Evolutionary conservation across 2,329 filamentous ascomycete species (phyloP), one percentile per base, ranked within the genome.

Genomic region (Alternaria metachromatica): DNA sequence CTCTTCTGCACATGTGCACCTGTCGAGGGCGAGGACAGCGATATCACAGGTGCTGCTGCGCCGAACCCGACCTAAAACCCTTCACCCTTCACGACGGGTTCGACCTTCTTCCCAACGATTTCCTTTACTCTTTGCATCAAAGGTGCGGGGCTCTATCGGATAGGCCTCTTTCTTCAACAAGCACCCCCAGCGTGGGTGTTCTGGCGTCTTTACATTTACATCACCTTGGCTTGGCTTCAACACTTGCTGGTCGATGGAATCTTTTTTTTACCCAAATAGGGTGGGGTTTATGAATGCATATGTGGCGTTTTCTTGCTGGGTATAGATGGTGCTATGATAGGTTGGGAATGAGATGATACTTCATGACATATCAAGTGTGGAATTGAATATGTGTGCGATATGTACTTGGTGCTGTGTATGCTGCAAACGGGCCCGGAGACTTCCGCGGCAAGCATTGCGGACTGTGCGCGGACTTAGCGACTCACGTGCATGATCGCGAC

Each of bases 1-100:
- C 88, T 97, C 65, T 97, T 97, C 87, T 97, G 94, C 85, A 96
- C 93, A 10, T 97, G 94, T 80, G 91, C 92, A 43, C 93, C 94
- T 0, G 92, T 97, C 8, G 92, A 93, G 55, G 51, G 51, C 11
- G 72, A 73, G 46, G 71, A 67, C 1, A 64, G 64, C 11, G 72
- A 74, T 50, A 75, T 80, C 28, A 80, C 78, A 0, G 78, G 77
- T 48, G 73, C 69, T 8, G 76, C 70, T 20, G 77, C 76, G n/a
- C 77, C 77, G 2, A 72, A 60, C 13, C 73, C 77, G 0, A 80
- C 77, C 6, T 80, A 72, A 28, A 13, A 15, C 5, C 12, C 3
- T 21, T 4, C 30, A 18, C 21, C 6, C 30, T n/a, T n/a, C n/a
- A n/a, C n/a, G n/a, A n/a, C 26, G 11, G 6, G 48, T 1, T 5